phyloP scores from a whole-genome alignment of 2,329 filamentous ascomycete species.

The Fusarium chaquense region DNA sequence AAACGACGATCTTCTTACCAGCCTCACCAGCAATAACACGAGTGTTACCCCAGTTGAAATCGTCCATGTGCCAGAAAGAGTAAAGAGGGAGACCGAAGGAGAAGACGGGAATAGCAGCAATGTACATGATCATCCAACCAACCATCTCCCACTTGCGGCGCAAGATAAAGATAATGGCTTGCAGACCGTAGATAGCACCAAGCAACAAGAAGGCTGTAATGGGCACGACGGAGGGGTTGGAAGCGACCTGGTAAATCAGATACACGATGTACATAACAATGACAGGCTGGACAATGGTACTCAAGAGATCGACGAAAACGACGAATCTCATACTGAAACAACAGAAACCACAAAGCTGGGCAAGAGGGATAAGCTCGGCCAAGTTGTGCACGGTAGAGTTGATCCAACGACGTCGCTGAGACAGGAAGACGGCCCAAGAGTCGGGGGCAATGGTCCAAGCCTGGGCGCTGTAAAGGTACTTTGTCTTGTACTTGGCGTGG shows the following conservation, averaged over 20 bases:
- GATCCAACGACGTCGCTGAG: slow-evolving; percentile 98
- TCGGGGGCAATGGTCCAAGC: slow-evolving; percentile 98
- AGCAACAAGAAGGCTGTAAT: slow-evolving; percentile 90
- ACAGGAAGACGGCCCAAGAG: slow-evolving; percentile 93
- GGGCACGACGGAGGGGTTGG: slow-evolving; percentile 74
- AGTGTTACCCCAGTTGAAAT: slow-evolving; percentile 99
- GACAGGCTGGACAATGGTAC: slow-evolving; percentile 91
- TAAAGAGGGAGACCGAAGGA: slow-evolving; percentile 91
- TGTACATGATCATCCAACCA: slow-evolving; percentile 98
- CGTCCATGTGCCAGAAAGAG: slow-evolving; percentile 99
- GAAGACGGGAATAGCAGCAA: slow-evolving; percentile 91
- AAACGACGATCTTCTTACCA: slow-evolving; percentile 91
- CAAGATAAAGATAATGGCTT: slow-evolving; percentile 96
- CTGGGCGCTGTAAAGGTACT: slow-evolving; percentile 92
- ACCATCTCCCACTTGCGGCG: slow-evolving; percentile 99
- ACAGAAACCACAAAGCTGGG: slow-evolving; percentile 98
- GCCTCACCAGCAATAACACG: slow-evolving; percentile 95
- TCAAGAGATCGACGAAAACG: slow-evolving; percentile 92
- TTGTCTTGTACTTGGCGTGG: slow-evolving; percentile 96
- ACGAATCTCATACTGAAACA: slow-evolving; percentile 99
- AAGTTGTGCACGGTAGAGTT: slow-evolving; percentile 99
- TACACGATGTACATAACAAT: slow-evolving; percentile 91
- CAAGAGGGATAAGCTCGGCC: slow-evolving; percentile 91
- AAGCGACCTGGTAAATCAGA: slow-evolving; percentile 79
- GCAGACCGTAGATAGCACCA: slow-evolving; percentile 95